Base-by-base conservation (phyloP, 1,284 basidiomycete species). In the Fomitiporia mediterranea region DNA sequence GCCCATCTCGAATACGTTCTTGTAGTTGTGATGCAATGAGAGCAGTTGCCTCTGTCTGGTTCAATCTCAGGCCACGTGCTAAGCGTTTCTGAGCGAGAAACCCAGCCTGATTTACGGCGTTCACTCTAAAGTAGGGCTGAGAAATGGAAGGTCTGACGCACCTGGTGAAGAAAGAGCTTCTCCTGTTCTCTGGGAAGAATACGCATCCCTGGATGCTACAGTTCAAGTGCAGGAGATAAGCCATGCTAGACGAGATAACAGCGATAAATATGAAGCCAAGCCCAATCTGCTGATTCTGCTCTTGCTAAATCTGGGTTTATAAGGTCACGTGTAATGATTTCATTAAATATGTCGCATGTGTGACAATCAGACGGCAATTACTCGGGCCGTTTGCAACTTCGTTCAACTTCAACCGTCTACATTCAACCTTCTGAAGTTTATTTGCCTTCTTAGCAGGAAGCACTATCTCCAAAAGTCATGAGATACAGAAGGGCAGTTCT, bases 1-100 rank as follows among this genome's bases (percentile, higher is more conserved):
- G 70, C 3, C 95, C 96, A 87, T 98, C 95, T n/a, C 96, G 81
- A 63, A 97, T 96, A 48, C 85, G 83, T 70, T 98, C 97, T 59
- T 98, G 96, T 2, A 99, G 81, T 63, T 95, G 92, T 17, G 82
- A 83, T 1, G 92, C 87, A 63, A 99, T 94, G 28, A 99, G 81
- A 0, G 93, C 94, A 11, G 87, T 84, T 0, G 94, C 87, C 72
- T 99, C 97, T 7, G 89, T 81, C 61, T 84, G 75, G 72, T 98
- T 99, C 51, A 99, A 81, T 39, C 80, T 78, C 30, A 96, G 69
- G 7, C 96, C 97, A 21, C 96, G 81, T 4, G 96, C 95, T 7
- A 99, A 84, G 23, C 97, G 88, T 65, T 93, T 89, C 73, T 99
- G 96, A 1, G 97, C 94, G 6, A 99, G 81, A 57, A 81, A 83